These are phyloP conservation scores for Rubia peregrina DNA, from an alignment of 305 asterid genomes.

Conservation along the genomic window DNA sequence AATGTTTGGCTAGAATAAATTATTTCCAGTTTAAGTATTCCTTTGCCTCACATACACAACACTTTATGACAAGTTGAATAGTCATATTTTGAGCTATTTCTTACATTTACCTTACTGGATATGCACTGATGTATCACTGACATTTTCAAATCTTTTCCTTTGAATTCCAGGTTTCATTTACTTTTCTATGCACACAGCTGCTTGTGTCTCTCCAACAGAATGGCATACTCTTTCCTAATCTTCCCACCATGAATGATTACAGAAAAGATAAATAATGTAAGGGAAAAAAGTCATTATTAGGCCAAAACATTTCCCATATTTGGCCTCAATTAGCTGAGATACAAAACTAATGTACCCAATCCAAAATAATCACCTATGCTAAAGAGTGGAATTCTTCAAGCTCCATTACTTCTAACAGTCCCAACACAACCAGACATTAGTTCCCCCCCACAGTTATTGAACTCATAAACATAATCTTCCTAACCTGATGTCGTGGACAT, in stretches of 20 bases:
- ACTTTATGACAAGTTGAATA: not conserved
- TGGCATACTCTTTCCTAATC: constrained; percentile 60
- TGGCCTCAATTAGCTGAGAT: no score
- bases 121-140: constrained; percentile 44
- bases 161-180: constrained; percentile 49
- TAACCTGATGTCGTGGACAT: constrained; percentile 45
- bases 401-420: no score
- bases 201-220: constrained; percentile 50
- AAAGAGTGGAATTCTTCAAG: no score
- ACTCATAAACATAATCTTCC: constrained; percentile 92
- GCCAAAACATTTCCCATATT: no score
- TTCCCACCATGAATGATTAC: no score
- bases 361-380: no score
- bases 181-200: constrained; percentile 74
- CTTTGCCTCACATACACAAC: not conserved
- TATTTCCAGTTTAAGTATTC: not conserved
- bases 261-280: no score
- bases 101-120: constrained; percentile 66
- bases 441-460: constrained; percentile 95
- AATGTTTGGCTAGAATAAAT: not conserved
- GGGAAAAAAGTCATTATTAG: no score
- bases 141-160: constrained; percentile 39
- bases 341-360: no score
- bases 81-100: not conserved
- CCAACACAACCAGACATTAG: constrained; percentile 90